Conservation (phyloP, 2,329 filamentous ascomycete genomes). For the Fusarium sp. region DNA sequence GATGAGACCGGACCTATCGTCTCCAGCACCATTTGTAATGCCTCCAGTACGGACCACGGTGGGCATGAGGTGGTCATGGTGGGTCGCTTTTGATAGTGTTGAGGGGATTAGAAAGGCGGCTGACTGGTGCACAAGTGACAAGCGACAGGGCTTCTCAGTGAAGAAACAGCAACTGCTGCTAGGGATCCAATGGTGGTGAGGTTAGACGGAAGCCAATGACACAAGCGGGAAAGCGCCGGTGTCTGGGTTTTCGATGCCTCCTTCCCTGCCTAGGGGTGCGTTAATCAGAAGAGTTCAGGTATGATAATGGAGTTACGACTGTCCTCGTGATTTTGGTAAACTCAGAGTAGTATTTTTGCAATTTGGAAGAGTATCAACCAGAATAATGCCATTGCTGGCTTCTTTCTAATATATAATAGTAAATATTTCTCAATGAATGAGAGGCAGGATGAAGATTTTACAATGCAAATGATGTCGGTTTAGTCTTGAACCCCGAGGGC, state of each 20-base stretch:
- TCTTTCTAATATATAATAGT: background rate
- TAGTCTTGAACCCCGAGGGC: background rate
- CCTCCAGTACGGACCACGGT: slow-evolving; percentile 12
- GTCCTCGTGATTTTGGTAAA: background rate
- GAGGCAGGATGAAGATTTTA: background rate
- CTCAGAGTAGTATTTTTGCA: background rate
- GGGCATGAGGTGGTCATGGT: slow-evolving; percentile 22
- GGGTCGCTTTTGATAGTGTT: slow-evolving; percentile 33
- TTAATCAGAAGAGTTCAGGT: background rate
- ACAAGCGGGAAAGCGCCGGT: slow-evolving; percentile 31
- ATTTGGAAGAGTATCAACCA: background rate
- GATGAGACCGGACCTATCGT: slow-evolving; percentile 24
- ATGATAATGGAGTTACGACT: background rate
- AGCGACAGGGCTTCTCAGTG: slow-evolving; percentile 7
- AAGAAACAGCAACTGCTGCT: slow-evolving; percentile 12
- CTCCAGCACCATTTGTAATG: slow-evolving; percentile 37
- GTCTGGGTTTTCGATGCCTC: slow-evolving; percentile 27
- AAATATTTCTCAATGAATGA: background rate
- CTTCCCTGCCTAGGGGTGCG: slow-evolving; percentile 9
- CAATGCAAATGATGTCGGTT: background rate
- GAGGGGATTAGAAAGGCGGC: slow-evolving; percentile 14
- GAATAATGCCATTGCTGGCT: background rate
- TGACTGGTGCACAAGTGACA: slow-evolving; percentile 15
- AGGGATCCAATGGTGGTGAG: slow-evolving; percentile 14
- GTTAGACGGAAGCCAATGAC: slow-evolving; percentile 30